Percentiles rank a stretch among this genome's conserved stretches.
phyloP scores from a whole-genome alignment of 116 monocot species.

The Zostera marina region DNA sequence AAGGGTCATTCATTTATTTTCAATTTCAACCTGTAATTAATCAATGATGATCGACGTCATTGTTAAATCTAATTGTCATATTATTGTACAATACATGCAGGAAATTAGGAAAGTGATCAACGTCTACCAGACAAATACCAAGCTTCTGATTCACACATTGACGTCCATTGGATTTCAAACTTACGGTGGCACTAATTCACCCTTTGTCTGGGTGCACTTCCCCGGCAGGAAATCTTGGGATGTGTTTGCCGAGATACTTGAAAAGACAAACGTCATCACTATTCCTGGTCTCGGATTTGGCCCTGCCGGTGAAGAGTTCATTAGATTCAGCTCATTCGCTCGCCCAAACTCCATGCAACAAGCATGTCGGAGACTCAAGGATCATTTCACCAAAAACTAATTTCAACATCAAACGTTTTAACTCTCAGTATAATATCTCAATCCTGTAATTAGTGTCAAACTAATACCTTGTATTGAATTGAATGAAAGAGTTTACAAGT shows the following conservation, averaged over 20 bases:
- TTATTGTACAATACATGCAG: slow-evolving; percentile 22
- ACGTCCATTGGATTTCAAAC: slow-evolving; percentile 40
- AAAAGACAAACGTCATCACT: slow-evolving; percentile 64
- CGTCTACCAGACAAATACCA: slow-evolving; percentile 58
- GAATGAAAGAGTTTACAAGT: too few relatives aligned
- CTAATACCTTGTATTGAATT: too few relatives aligned
- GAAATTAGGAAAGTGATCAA: slow-evolving; percentile 26
- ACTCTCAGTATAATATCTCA: too few relatives aligned
- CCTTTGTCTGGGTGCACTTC: slow-evolving; percentile 86
- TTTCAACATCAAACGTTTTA: too few relatives aligned
- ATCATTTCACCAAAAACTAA: slow-evolving; percentile 1
- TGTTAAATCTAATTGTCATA: too few relatives aligned
- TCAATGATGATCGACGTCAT: too few relatives aligned
- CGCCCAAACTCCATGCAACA: slow-evolving; percentile 30
- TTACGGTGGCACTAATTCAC: slow-evolving; percentile 68
- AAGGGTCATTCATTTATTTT: too few relatives aligned
- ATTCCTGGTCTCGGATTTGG: slow-evolving; percentile 83
- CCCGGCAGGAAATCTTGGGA: slow-evolving; percentile 80
- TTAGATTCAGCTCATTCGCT: slow-evolving; percentile 61
- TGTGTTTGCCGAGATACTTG: slow-evolving; percentile 74
- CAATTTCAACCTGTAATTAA: too few relatives aligned
- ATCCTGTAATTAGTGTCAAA: too few relatives aligned
- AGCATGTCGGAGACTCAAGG: slow-evolving; percentile 36
- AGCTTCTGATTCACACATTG: slow-evolving; percentile 41
- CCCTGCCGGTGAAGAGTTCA: slow-evolving; percentile 81